These are phyloP conservation scores for Malus hybrid DNA, from an alignment of 331 rosid genomes.

Conservation along the genomic window DNA sequence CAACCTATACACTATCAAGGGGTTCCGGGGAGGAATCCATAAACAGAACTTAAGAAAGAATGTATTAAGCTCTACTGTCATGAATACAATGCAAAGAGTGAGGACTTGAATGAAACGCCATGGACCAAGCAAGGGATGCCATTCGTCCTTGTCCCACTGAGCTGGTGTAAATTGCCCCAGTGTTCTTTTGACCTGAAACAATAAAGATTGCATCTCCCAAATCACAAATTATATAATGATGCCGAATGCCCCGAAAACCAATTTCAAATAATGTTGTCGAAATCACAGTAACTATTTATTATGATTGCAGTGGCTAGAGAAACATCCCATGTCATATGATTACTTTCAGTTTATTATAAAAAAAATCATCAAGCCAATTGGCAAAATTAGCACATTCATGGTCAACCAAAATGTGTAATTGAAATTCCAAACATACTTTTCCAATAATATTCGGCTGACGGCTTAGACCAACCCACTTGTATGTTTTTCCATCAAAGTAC, in stretches of 20 bases:
- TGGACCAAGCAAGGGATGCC: conserved; percentile 97
- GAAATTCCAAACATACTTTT: conserved; percentile 47
- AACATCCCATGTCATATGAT: not conserved
- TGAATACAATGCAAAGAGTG: conserved; percentile 70
- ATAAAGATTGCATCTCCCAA: not conserved
- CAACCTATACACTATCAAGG: conserved; percentile 79
- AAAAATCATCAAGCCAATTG: not conserved
- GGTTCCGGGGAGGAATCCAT: conserved; percentile 95
- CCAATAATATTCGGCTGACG: conserved; percentile 94
- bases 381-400: not conserved
- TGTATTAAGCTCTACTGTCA: conserved; percentile 96
- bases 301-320: not conserved
- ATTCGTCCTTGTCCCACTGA: conserved; percentile 97
- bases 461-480: conserved; percentile 98
- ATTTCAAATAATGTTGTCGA: not conserved
- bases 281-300: not conserved
- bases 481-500: conserved; percentile 93
- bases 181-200: conserved; percentile 76
- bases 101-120: conserved; percentile 97
- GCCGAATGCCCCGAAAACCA: not conserved
- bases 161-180: conserved; percentile 95
- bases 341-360: not conserved
- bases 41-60: conserved; percentile 94
- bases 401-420: not conserved
- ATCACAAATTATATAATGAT: conserved; percentile 35